These are phyloP conservation scores for Aureobasidium uvarum DNA, from an alignment of 2,329 filamentous ascomycete genomes.

Conservation along the genomic window DNA sequence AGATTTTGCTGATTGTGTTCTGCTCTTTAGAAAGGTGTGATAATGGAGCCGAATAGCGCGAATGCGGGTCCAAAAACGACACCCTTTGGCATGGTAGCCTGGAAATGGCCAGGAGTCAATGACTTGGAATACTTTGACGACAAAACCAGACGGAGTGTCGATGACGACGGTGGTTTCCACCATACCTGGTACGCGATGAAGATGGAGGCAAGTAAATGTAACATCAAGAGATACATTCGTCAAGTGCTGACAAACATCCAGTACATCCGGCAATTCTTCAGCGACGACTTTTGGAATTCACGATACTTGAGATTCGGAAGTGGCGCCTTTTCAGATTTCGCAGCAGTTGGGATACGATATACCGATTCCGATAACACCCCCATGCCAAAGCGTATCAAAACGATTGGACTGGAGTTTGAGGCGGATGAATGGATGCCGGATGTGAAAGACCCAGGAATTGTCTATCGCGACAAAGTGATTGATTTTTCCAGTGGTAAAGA, in stretches of 20 bases:
- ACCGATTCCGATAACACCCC: background rate
- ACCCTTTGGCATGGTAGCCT: background rate
- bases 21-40: background rate
- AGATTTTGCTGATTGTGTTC: background rate
- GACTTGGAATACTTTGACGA: background rate
- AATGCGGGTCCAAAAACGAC: background rate
- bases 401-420: background rate
- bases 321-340: background rate
- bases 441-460: background rate
- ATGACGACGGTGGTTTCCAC: background rate
- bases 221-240: background rate
- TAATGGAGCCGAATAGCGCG: background rate
- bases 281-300: background rate
- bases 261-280: background rate
- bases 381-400: background rate
- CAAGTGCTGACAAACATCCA: background rate
- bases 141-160: background rate
- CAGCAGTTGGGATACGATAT: background rate
- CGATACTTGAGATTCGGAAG: background rate
- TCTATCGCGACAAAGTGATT: background rate
- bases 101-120: background rate
- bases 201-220: background rate
- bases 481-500: background rate
- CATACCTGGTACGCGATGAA: background rate
- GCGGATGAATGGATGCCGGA: background rate